Evolutionary conservation across 2,329 filamentous ascomycete species (phyloP).

Genomic region (Rhinocladiella similis): DNA sequence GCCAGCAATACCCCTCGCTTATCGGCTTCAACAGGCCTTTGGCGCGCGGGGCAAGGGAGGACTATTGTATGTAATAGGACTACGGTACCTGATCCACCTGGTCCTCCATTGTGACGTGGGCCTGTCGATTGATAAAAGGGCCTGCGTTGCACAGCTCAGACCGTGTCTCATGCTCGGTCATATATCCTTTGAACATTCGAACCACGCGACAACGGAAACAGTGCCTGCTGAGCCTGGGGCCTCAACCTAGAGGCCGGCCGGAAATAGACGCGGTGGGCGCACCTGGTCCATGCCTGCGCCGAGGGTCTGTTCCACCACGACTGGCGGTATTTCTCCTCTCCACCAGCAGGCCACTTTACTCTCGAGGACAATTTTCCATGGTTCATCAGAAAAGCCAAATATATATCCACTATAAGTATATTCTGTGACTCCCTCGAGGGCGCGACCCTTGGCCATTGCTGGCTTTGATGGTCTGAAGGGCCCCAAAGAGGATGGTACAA

Average conservation of each 20-base stretch:
- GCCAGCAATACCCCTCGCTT: neutral
- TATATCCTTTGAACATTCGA: neutral
- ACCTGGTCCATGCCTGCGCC: too few species aligned
- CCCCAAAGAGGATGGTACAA: slow-evolving; percentile 19
- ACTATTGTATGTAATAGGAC: neutral
- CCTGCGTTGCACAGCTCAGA: neutral
- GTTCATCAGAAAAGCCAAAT: too few species aligned
- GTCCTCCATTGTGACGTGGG: neutral
- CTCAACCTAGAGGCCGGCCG: too few species aligned
- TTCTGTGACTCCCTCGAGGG: too few species aligned
- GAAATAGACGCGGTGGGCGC: too few species aligned
- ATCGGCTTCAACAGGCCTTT: neutral
- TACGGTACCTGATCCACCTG: neutral
- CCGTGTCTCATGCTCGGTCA: neutral
- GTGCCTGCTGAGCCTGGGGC: neutral
- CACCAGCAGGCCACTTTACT: too few species aligned
- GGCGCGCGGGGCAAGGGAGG: too few species aligned
- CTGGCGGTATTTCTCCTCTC: too few species aligned
- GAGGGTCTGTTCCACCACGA: too few species aligned
- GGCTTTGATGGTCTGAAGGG: slow-evolving; percentile 7
- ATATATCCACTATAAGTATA: too few species aligned
- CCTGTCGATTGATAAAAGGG: neutral
- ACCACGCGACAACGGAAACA: neutral
- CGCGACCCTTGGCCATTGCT: too few species aligned
- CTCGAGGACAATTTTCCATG: too few species aligned